These are phyloP conservation scores for Bruguiera parviflora DNA, from an alignment of 345 rosid species.

Conservation along the genomic window DNA sequence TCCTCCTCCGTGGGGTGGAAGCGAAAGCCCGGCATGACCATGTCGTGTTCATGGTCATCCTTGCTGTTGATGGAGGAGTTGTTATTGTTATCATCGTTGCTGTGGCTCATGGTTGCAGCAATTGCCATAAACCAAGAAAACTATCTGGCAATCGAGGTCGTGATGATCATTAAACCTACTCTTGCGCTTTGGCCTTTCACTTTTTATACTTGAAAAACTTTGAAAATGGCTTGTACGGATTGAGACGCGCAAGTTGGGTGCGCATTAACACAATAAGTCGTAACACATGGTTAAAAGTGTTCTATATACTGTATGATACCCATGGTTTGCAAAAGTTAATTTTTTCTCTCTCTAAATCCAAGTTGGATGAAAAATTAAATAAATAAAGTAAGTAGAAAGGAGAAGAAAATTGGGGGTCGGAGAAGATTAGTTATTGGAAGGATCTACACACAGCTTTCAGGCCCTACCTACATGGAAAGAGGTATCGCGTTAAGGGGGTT, in stretches of 20 bases:
- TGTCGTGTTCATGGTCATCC: constrained; percentile 86
- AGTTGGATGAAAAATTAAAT: not conserved
- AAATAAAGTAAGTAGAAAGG: constrained; percentile 4
- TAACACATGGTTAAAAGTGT: constrained; percentile 11
- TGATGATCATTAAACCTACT: constrained; percentile 1
- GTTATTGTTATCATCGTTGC: constrained; percentile 20
- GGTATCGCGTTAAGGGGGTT: constrained; percentile 30
- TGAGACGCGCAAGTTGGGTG: constrained; percentile 26
- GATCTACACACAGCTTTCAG: constrained; percentile 46
- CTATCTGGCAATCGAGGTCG: not conserved
- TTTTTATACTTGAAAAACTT: constrained; percentile 24
- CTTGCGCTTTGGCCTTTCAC: constrained; percentile 6
- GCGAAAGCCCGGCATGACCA: constrained; percentile 98
- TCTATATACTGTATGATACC: not conserved
- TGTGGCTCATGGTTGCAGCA: constrained; percentile 59
- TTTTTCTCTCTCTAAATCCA: not conserved
- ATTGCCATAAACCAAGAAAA: constrained; percentile 55
- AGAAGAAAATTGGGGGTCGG: constrained; percentile 22
- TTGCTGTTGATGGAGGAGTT: constrained; percentile 19
- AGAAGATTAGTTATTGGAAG: constrained; percentile 19
- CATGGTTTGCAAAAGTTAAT: not conserved
- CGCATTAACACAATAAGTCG: not conserved
- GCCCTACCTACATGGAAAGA: constrained; percentile 45
- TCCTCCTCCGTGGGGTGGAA: constrained; percentile 99
- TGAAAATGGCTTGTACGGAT: constrained; percentile 19